phyloP scores from a whole-genome alignment of 768 basidiomycete genomes.

The Tremella mesenterica region DNA sequence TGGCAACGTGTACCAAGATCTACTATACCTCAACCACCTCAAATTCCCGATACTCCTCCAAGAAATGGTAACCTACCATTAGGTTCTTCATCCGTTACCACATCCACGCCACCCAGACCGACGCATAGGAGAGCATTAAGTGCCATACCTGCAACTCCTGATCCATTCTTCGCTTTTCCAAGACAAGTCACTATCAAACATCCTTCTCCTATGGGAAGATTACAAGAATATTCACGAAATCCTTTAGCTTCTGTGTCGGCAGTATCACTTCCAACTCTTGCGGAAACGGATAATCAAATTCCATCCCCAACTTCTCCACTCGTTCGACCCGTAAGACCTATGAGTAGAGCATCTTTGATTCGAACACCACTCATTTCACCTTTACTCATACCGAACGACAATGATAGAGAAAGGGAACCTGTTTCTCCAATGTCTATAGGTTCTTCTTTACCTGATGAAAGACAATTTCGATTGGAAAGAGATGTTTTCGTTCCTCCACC shows the following conservation, averaged over 20 bases:
- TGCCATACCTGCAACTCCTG: constrained; percentile 1
- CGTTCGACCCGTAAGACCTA: not conserved
- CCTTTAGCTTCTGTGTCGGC: constrained; percentile 14
- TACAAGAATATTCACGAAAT: constrained; percentile 12
- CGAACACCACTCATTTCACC: constrained; percentile 3
- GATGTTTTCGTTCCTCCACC: not conserved
- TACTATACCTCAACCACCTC: too few species aligned
- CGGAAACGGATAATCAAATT: constrained; percentile 6
- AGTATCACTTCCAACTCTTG: constrained; percentile 16
- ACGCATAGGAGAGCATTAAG: constrained; percentile 4
- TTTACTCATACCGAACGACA: not conserved
- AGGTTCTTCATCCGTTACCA: not conserved
- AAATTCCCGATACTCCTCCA: not conserved
- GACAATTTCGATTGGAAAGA: not conserved
- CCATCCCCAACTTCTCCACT: not conserved
- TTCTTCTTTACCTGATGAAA: not conserved
- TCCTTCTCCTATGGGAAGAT: constrained; percentile 1
- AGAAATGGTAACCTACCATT: too few species aligned
- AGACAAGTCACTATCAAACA: not conserved
- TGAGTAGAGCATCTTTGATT: not conserved
- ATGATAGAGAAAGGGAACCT: constrained; percentile 1
- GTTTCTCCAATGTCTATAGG: constrained; percentile 4
- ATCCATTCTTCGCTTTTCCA: too few species aligned
- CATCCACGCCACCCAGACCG: not conserved
- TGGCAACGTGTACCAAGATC: not conserved